Base-by-base conservation (phyloP, 352 stramenopile species). In the Phytophthora crassamura region DNA sequence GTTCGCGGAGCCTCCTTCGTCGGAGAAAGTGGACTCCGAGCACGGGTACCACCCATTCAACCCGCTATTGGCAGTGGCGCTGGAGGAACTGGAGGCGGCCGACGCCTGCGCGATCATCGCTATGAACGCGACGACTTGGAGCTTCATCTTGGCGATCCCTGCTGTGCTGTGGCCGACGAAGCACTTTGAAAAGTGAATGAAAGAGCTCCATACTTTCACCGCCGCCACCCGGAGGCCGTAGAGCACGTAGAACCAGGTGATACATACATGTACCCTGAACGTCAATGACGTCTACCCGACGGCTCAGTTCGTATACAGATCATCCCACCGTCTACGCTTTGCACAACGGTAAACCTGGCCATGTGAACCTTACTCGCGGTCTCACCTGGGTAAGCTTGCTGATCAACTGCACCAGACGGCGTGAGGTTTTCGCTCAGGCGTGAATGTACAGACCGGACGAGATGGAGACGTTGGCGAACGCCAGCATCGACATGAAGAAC, bases 41-140 rank as follows among this genome's bases (percentile, higher is more conserved):
- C 67, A 78, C 3, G 66, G 48, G 20, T 74, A 75, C 71, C 67
- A 78, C n/a, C 67, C 71, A 25, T 73, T 78, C 18, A 78, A 57
- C 1, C 40, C 48, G 8, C 32, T 51, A 42, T 12, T 32, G 5
- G 47, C 45, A 25, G 22, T 3, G 22, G 22, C 22, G 22, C 22
- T 25, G n/a, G 65, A 33, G 11, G 59, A 73, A 33, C 2, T 58
- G 12, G 41, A 53, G 8, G 53, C 42, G 14, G 38, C 28, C 25
- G 40, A 59, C 5, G 33, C 46, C 12, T 50, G 47, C 3, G 39
- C 34, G 34, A 48, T 28, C 35, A 34, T 34, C 9, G 49, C 15
- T 22, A 18, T 20, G 5, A 69, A 22, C 7, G 22, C 34, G 41
- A 59, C 39, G 53, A 32, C 25, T 12, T 38, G 30, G 18, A 59